Conservation (phyloP, 208 protist genomes). For the Willaertia magna region DNA sequence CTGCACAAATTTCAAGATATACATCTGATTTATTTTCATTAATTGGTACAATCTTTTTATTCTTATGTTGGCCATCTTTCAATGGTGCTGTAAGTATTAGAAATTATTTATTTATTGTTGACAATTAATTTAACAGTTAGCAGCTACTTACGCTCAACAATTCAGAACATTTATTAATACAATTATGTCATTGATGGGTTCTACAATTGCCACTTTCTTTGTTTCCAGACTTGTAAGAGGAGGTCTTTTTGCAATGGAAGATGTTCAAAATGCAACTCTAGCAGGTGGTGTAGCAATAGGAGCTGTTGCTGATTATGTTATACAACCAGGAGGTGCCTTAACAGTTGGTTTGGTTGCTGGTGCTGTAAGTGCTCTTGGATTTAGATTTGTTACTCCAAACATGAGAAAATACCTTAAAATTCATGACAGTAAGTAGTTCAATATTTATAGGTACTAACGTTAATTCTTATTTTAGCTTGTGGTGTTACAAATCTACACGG, state of each 20-base stretch:
- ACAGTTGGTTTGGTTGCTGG: constrained; percentile 42
- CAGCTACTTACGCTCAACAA: too few relatives aligned
- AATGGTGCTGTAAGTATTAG: constrained; percentile 44
- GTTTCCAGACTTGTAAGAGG: constrained; percentile 20
- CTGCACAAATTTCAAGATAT: constrained; percentile 16
- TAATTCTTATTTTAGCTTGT: constrained; percentile 26
- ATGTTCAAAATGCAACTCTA: constrained; percentile 54
- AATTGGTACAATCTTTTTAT: constrained; percentile 53
- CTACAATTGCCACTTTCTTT: constrained; percentile 22
- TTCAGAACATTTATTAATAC: constrained; percentile 42
- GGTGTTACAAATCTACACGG: constrained; percentile 42
- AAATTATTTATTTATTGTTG: not conserved
- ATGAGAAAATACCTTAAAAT: constrained; percentile 29
- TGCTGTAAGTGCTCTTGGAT: constrained; percentile 35
- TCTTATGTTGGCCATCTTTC: constrained; percentile 58
- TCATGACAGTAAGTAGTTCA: constrained; percentile 33
- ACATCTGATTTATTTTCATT: constrained; percentile 45
- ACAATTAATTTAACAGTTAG: too few relatives aligned
- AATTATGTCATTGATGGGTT: constrained; percentile 35
- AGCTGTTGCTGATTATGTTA: constrained; percentile 30
- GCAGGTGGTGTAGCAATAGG: constrained; percentile 61
- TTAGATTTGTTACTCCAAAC: constrained; percentile 30
- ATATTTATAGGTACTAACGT: not conserved
- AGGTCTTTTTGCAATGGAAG: constrained; percentile 33
- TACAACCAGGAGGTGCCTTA: constrained; percentile 36